Conservation (phyloP, 176 grass and related monocot species). For the Triticum monococcum region DNA sequence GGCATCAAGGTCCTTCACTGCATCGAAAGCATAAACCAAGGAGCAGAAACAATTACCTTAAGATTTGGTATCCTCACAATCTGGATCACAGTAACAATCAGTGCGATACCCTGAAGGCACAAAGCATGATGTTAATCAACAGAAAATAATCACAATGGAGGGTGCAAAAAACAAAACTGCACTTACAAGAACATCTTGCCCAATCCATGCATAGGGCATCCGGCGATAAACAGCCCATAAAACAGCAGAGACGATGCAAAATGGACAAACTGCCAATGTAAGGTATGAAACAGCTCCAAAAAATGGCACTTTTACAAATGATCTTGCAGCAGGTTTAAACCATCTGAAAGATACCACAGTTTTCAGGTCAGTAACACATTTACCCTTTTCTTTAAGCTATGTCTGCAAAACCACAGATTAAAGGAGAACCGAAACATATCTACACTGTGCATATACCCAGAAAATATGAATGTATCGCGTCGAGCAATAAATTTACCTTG, state of each 20-base stretch:
- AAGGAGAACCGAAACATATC: conserved; percentile 7
- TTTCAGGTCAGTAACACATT: conserved; percentile 6
- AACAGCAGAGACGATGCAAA: conserved; percentile 79
- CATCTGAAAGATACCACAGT: conserved; percentile 60
- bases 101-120: conserved; percentile 73
- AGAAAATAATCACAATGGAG: conserved; percentile 26
- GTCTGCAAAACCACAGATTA: neutral
- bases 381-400: neutral
- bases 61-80: conserved; percentile 96
- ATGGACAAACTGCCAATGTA: conserved; percentile 76
- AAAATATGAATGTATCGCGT: conserved; percentile 17
- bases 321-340: conserved; percentile 82
- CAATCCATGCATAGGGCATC: conserved; percentile 77
- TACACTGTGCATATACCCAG: conserved; percentile 9
- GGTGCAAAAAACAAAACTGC: neutral
- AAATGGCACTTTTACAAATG: conserved; percentile 86
- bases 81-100: conserved; percentile 94
- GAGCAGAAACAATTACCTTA: conserved; percentile 58
- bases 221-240: conserved; percentile 76
- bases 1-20: conserved; percentile 10
- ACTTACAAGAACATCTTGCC: conserved; percentile 97
- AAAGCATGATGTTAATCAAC: conserved; percentile 17
- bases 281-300: conserved; percentile 91
- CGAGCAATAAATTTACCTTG: conserved; percentile 54
- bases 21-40: neutral